Percentiles rank a stretch among this genome's conserved stretches.
These are phyloP conservation scores for Pestalotiopsis fici DNA, from an alignment of 2,329 filamentous ascomycete species.

Conservation along the genomic window DNA sequence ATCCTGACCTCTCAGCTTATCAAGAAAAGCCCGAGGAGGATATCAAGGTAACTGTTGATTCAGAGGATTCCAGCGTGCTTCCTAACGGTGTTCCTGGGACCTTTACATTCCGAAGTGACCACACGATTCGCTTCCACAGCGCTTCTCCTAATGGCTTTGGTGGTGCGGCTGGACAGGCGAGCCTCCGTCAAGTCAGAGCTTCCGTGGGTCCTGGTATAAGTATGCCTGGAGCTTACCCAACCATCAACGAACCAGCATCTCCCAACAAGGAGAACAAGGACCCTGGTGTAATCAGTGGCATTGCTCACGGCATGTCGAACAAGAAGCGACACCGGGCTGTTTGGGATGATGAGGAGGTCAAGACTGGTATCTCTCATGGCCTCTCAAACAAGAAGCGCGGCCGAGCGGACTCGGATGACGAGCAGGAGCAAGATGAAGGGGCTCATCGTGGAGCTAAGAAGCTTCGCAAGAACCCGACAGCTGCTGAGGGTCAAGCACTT, in stretches of 20 bases:
- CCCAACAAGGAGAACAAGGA: slow-evolving; percentile 41
- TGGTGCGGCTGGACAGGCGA: slow-evolving; percentile 58
- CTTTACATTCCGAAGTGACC: slow-evolving; percentile 67
- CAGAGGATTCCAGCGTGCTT: slow-evolving; percentile 14
- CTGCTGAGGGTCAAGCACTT: slow-evolving; percentile 43
- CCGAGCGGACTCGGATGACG: slow-evolving; percentile 43
- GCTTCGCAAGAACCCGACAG: slow-evolving; percentile 47
- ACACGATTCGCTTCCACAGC: slow-evolving; percentile 60
- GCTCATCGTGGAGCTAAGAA: slow-evolving; percentile 59
- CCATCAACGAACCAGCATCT: slow-evolving; percentile 18
- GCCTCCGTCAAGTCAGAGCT: slow-evolving; percentile 59
- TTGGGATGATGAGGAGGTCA: slow-evolving; percentile 50
- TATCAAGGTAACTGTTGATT: neutral
- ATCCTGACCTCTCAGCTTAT: slow-evolving; percentile 53
- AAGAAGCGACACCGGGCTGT: slow-evolving; percentile 66
- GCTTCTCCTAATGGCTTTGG: slow-evolving; percentile 55
- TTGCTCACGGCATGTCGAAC: slow-evolving; percentile 64
- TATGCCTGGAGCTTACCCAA: slow-evolving; percentile 61
- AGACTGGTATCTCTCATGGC: slow-evolving; percentile 57
- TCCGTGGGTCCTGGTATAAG: slow-evolving; percentile 44
- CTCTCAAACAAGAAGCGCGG: slow-evolving; percentile 61
- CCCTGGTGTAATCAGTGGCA: slow-evolving; percentile 37
- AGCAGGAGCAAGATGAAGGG: slow-evolving; percentile 46
- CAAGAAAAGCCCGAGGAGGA: slow-evolving; percentile 12
- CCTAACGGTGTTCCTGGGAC: slow-evolving; percentile 52